phyloP scores from a whole-genome alignment of 1,284 basidiomycete genomes.

The Xerocomus minutiporus region DNA sequence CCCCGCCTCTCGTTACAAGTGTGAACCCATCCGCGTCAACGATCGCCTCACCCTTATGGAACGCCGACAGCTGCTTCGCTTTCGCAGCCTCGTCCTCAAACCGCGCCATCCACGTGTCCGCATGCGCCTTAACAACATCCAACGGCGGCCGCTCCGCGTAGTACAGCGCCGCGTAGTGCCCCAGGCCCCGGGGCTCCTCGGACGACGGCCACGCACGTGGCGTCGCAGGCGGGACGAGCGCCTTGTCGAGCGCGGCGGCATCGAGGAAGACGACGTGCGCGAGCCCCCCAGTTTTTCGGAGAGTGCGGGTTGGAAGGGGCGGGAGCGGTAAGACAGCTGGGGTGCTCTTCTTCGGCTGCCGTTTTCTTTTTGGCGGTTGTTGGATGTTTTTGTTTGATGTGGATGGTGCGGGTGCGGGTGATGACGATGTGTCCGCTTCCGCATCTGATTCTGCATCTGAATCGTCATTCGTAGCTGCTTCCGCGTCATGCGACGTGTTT shows the following conservation, averaged over 20 bases:
- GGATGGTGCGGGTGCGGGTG: slow-evolving; percentile 20
- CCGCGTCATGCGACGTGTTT: slow-evolving; percentile 28
- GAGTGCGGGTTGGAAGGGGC: slow-evolving; percentile 45
- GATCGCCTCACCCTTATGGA: slow-evolving; percentile 75
- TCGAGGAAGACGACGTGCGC: slow-evolving; percentile 81
- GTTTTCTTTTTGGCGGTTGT: slow-evolving; percentile 32
- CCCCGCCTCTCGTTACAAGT: slow-evolving; percentile 81
- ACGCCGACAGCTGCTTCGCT: slow-evolving; percentile 60
- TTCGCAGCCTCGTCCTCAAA: slow-evolving; percentile 56
- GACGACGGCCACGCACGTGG: slow-evolving; percentile 58
- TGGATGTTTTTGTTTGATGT: slow-evolving; percentile 16
- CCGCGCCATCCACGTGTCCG: slow-evolving; percentile 68
- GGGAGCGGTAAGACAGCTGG: slow-evolving; percentile 59
- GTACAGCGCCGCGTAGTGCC: slow-evolving; percentile 66
- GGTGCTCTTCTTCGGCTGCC: slow-evolving; percentile 33
- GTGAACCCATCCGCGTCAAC: slow-evolving; percentile 93
- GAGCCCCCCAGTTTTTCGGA: slow-evolving; percentile 59
- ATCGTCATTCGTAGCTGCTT: slow-evolving; percentile 20
- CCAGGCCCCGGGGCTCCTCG: slow-evolving; percentile 60
- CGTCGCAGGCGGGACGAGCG: slow-evolving; percentile 47
- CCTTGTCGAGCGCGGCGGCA: slow-evolving; percentile 61
- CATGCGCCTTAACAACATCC: slow-evolving; percentile 65
- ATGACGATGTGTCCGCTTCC: not conserved
- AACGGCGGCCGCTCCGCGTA: slow-evolving; percentile 66
- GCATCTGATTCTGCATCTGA: slow-evolving; percentile 18